Percentiles rank a stretch among this genome's conserved stretches.
These are phyloP conservation scores for Macrolepiota dolichaula DNA, from an alignment of 768 basidiomycete genomes.

Conservation along the genomic window DNA sequence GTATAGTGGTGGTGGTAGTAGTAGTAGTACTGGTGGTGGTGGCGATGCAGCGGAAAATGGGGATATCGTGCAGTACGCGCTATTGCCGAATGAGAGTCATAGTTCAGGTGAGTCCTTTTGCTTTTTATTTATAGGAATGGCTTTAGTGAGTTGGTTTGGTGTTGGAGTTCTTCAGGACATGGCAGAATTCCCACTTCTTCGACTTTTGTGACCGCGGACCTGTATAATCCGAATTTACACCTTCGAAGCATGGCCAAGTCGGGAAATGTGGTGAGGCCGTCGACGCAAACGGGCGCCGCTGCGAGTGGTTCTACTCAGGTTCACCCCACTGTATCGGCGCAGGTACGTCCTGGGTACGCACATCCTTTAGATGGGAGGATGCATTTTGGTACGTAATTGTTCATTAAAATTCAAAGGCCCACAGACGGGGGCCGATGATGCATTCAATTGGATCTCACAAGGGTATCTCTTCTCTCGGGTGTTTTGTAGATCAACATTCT, in stretches of 20 bases:
- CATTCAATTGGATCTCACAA: background rate
- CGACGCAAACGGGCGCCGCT: background rate
- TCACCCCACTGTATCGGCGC: background rate
- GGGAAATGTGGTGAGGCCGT: background rate
- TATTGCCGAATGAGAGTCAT: background rate
- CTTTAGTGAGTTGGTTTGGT: background rate
- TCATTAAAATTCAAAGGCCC: background rate
- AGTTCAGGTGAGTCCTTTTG: conserved; percentile 5
- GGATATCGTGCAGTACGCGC: background rate
- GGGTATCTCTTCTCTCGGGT: background rate
- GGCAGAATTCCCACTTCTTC: background rate
- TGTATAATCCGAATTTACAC: background rate
- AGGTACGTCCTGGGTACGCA: background rate
- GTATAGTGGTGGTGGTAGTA: background rate
- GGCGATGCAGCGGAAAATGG: background rate
- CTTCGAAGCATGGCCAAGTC: background rate
- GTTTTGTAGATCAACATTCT: background rate
- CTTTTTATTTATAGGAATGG: background rate
- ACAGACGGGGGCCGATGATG: background rate
- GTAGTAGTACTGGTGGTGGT: background rate
- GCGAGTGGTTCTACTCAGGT: background rate
- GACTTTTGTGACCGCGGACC: background rate
- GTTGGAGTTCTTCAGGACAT: conserved; percentile 3
- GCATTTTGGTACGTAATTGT: background rate
- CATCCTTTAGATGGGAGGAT: background rate